Evolutionary conservation across 495 filamentous ascomycete species (phyloP).

Genomic region (Neurospora sp.): DNA sequence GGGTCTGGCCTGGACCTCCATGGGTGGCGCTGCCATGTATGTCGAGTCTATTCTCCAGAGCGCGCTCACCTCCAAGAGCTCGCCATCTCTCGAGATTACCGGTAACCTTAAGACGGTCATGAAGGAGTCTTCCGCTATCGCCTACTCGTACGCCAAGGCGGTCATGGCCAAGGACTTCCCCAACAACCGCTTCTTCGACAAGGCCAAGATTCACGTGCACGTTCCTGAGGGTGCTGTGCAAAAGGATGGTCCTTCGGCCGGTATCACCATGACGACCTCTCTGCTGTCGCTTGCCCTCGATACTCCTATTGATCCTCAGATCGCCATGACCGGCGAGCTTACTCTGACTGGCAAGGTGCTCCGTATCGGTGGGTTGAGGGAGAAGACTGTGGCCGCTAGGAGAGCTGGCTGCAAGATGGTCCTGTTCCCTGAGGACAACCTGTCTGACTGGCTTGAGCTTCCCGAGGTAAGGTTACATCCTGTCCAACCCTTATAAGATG

Average conservation of each 20-base stretch:
- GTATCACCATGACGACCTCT: conserved; percentile 94
- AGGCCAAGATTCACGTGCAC: conserved; percentile 90
- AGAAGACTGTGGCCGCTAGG: conserved; percentile 98
- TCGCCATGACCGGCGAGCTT: conserved; percentile 98
- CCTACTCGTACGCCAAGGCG: conserved; percentile 92
- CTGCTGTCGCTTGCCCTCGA: conserved; percentile 77
- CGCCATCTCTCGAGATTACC: conserved; percentile 75
- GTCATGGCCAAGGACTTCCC: conserved; percentile 74
- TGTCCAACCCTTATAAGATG: neutral
- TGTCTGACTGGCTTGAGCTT: conserved; percentile 93
- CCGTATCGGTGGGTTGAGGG: conserved; percentile 87
- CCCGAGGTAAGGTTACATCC: conserved; percentile 63
- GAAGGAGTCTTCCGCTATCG: conserved; percentile 92
- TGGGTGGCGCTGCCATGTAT: conserved; percentile 94
- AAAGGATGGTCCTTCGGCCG: conserved; percentile 93
- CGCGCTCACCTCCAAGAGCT: conserved; percentile 56
- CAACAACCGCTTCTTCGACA: conserved; percentile 90
- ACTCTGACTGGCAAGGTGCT: conserved; percentile 97
- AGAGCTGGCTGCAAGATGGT: conserved; percentile 90
- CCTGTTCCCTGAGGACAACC: conserved; percentile 91
- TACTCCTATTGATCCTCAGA: conserved; percentile 64
- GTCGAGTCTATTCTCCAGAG: conserved; percentile 93
- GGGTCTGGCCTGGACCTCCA: conserved; percentile 97
- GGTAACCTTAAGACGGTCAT: conserved; percentile 95
- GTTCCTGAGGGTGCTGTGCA: conserved; percentile 94